These are phyloP conservation scores for Cymodocea nodosa DNA, from an alignment of 116 monocot genomes.

Conservation along the genomic window DNA sequence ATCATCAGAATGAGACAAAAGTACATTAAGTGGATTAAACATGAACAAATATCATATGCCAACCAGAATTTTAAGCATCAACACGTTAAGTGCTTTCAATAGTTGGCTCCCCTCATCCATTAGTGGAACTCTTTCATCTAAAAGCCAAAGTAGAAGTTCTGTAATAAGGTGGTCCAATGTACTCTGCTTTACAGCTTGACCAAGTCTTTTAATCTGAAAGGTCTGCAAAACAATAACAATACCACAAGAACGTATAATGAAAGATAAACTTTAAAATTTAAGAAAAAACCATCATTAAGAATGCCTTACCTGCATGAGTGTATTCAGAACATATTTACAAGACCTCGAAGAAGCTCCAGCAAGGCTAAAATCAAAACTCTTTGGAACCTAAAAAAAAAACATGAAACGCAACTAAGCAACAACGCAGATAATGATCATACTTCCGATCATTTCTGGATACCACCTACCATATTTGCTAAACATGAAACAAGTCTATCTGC, in stretches of 20 bases:
- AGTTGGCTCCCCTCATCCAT: slow-evolving; percentile 99
- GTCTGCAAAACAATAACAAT: slow-evolving; percentile 44
- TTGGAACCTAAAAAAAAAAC: slow-evolving; percentile 55
- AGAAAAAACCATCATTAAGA: background rate
- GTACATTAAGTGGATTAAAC: background rate
- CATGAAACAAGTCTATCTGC: slow-evolving; percentile 88
- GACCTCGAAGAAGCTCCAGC: slow-evolving; percentile 96
- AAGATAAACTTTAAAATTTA: background rate
- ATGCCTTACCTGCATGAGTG: slow-evolving; percentile 83
- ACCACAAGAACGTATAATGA: slow-evolving; percentile 3
- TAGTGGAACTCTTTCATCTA: slow-evolving; percentile 94
- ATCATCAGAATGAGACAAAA: background rate
- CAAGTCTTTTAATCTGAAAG: slow-evolving; percentile 86
- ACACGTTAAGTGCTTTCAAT: slow-evolving; percentile 91
- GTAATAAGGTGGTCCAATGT: slow-evolving; percentile 90
- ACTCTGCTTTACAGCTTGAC: slow-evolving; percentile 74
- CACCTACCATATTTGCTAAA: slow-evolving; percentile 72
- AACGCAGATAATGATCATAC: background rate
- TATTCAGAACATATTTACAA: slow-evolving; percentile 99
- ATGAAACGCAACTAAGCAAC: background rate
- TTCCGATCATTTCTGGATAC: background rate
- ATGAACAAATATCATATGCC: background rate
- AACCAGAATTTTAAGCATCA: slow-evolving; percentile 99
- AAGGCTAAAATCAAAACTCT: slow-evolving; percentile 83
- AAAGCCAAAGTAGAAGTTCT: slow-evolving; percentile 93